A percentile compares a stretch with the other conserved stretches of the same genome.
These are phyloP conservation scores for Phyllosticta citribraziliensis DNA, from an alignment of 2,329 filamentous ascomycete species.

Conservation along the genomic window DNA sequence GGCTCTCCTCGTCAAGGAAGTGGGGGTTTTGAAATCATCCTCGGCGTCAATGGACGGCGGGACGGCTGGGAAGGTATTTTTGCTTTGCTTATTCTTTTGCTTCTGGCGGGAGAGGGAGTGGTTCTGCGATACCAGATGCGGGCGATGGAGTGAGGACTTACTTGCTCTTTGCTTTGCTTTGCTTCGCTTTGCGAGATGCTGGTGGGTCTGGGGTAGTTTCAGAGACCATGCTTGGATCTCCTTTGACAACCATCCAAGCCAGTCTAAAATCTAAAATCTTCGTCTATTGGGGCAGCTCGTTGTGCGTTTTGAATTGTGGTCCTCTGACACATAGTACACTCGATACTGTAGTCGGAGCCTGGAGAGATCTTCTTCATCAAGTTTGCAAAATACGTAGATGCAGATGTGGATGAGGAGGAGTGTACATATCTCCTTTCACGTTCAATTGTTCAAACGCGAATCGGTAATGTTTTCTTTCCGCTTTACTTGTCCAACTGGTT, in stretches of 20 bases:
- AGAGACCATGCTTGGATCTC: no score
- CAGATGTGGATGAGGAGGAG: not conserved
- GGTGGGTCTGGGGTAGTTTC: no score
- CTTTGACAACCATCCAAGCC: no score
- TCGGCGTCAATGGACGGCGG: not conserved
- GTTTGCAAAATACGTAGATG: not conserved
- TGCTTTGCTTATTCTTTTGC: not conserved
- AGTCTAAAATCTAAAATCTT: no score
- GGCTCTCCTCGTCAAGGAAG: no score
- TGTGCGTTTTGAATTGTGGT: no score
- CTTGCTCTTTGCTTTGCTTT: no score
- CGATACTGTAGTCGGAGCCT: not conserved
- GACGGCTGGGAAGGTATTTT: not conserved
- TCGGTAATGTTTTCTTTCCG: not conserved
- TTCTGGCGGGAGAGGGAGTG: not conserved
- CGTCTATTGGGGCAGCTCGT: no score
- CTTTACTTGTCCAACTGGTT: not conserved
- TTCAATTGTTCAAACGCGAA: not conserved
- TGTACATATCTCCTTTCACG: not conserved
- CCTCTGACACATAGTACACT: no score
- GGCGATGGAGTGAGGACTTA: no score
- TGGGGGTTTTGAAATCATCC: no score
- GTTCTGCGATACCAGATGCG: not conserved
- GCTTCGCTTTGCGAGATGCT: no score
- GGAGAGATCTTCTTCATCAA: not conserved